A percentile compares a stretch with the other conserved stretches of the same genome.
These are phyloP conservation scores for Podospora bellae-mahoneyi DNA, from an alignment of 495 filamentous ascomycete species.

Conservation along the genomic window DNA sequence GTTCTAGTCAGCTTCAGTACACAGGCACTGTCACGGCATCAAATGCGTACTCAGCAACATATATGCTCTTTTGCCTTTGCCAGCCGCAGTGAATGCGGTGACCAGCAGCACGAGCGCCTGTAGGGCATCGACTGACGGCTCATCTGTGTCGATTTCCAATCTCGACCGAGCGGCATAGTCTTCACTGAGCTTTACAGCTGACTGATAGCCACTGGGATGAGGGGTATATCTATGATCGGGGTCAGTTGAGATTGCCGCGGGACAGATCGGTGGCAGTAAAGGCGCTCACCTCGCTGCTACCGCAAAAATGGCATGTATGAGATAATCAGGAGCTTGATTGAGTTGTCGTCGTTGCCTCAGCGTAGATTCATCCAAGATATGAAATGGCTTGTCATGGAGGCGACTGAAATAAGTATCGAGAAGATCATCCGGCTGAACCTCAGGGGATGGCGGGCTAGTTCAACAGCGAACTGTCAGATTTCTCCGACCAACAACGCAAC, in stretches of 20 bases:
- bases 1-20: conserved; percentile 3
- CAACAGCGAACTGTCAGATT: background rate
- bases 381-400: conserved; percentile 73
- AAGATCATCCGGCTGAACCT: conserved; percentile 54
- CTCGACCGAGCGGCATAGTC: conserved; percentile 66
- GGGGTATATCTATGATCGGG: conserved; percentile 56
- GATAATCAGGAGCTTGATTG: conserved; percentile 60
- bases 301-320: conserved; percentile 70
- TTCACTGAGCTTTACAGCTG: conserved; percentile 57
- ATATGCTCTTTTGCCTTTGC: conserved; percentile 79
- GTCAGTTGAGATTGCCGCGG: conserved; percentile 13
- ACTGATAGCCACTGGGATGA: conserved; percentile 57
- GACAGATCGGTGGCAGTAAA: background rate
- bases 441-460: conserved; percentile 40
- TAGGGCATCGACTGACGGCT: conserved; percentile 70
- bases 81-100: conserved; percentile 68
- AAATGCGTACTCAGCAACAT: conserved; percentile 68
- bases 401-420: conserved; percentile 74
- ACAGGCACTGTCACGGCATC: background rate
- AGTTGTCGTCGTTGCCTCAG: conserved; percentile 64
- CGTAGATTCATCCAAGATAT: conserved; percentile 69
- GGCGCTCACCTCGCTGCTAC: conserved; percentile 60
- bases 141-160: conserved; percentile 68
- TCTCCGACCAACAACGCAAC: background rate
- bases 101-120: conserved; percentile 74